Evolutionary conservation across 2,329 filamentous ascomycete genomes (phyloP).

Genomic region (Ceratocystis alfenasii): DNA sequence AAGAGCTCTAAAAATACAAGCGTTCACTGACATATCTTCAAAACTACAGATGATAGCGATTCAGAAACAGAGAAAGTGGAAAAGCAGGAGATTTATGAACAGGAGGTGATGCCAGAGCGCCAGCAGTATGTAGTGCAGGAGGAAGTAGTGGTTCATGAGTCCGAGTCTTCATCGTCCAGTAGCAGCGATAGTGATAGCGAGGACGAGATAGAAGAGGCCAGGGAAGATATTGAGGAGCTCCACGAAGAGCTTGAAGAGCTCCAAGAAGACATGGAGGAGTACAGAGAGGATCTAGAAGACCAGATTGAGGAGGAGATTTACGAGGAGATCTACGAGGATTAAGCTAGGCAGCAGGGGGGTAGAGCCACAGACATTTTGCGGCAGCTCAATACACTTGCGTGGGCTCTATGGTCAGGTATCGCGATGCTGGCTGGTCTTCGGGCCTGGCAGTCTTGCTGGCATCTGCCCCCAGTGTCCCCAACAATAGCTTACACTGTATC

Average conservation of each 20-base stretch:
- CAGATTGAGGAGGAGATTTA: slow-evolving; percentile 27
- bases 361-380: not conserved
- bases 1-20: too few relatives aligned
- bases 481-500: not conserved
- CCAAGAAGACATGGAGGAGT: slow-evolving; percentile 35
- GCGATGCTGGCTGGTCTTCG: not conserved
- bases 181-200: slow-evolving; percentile 12
- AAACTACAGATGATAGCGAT: not conserved
- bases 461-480: not conserved
- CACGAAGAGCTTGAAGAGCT: slow-evolving; percentile 34
- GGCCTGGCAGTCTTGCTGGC: not conserved
- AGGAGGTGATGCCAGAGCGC: not conserved
- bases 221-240: slow-evolving; percentile 1
- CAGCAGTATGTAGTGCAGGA: not conserved
- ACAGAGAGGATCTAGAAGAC: slow-evolving; percentile 37
- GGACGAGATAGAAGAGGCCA: slow-evolving; percentile 26
- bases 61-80: not conserved
- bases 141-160: not conserved
- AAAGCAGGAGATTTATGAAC: not conserved
- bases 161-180: not conserved
- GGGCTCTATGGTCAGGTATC: not conserved
- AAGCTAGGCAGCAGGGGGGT: slow-evolving; percentile 25
- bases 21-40: not conserved
- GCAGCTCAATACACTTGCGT: not conserved
- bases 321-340: slow-evolving; percentile 39